Conservation (phyloP, 108 stramenopile genomes). For the Schizochytrium sp. region DNA sequence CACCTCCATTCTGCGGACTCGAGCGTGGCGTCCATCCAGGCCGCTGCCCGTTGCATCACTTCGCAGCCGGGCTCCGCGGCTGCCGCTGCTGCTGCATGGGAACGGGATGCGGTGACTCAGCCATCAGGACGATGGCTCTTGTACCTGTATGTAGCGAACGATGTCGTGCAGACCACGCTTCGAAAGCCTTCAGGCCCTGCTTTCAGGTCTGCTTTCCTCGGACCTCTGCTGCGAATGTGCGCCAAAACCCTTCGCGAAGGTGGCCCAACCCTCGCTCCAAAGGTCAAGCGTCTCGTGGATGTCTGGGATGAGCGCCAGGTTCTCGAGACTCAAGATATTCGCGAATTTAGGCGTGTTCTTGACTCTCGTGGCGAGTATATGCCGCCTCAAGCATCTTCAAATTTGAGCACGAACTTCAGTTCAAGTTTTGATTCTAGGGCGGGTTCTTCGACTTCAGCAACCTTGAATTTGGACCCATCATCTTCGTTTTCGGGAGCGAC, state of each 20-base stretch:
- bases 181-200: background rate
- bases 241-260: background rate
- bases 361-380: background rate
- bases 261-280: background rate
- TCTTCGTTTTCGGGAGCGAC: background rate
- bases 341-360: background rate
- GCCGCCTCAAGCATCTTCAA: background rate
- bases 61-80: background rate
- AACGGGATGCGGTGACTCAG: background rate
- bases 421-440: too few relatives aligned
- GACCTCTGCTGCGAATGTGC: background rate
- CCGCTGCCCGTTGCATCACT: background rate
- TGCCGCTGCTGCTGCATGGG: background rate
- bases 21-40: slow-evolving; percentile 41
- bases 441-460: background rate
- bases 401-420: too few relatives aligned
- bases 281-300: slow-evolving; percentile 41
- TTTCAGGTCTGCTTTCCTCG: background rate
- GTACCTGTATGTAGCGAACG: slow-evolving; percentile 55
- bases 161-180: slow-evolving; percentile 30
- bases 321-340: background rate
- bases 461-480: background rate
- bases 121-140: background rate
- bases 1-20: background rate
- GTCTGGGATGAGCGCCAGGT: slow-evolving; percentile 53